Evolutionary conservation across 108 stramenopile species (phyloP).

Genomic region (Cylindrotheca closterium): DNA sequence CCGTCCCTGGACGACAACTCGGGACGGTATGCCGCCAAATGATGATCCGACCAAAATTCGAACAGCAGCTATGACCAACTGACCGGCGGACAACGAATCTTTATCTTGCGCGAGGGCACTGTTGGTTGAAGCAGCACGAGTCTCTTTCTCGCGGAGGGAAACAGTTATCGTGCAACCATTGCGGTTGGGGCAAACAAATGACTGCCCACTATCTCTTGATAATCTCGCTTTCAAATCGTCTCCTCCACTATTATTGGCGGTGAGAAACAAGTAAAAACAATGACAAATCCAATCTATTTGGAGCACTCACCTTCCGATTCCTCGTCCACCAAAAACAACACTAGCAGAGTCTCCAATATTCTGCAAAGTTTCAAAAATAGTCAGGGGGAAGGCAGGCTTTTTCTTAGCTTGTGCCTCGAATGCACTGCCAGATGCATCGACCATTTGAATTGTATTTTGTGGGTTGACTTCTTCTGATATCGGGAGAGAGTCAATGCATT

Average conservation of each 20-base stretch:
- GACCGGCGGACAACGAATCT: no score
- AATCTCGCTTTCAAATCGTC: slow-evolving; percentile 52
- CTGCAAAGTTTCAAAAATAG: slow-evolving; percentile 57
- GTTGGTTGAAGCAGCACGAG: no score
- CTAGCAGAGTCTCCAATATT: slow-evolving; percentile 58
- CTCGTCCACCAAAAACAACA: slow-evolving; percentile 51
- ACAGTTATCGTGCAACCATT: slow-evolving; percentile 74
- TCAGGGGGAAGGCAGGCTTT: slow-evolving; percentile 36
- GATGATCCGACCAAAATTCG: slow-evolving; percentile 72
- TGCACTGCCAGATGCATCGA: neutral
- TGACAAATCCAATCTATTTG: neutral
- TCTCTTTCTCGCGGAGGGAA: slow-evolving; percentile 14
- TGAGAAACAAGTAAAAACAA: neutral
- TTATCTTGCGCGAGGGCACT: no score
- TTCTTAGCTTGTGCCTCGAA: slow-evolving; percentile 1
- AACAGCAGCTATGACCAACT: slow-evolving; percentile 61
- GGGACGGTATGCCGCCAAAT: slow-evolving; percentile 55
- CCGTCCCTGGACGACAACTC: slow-evolving; percentile 60
- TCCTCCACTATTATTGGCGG: slow-evolving; percentile 2
- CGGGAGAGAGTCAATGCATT: slow-evolving; percentile 8
- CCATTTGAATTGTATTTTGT: neutral
- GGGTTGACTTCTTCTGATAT: neutral
- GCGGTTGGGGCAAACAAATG: slow-evolving; percentile 42
- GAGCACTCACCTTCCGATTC: slow-evolving; percentile 44
- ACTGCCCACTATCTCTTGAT: slow-evolving; percentile 50